These are phyloP conservation scores for Phylloporus sp. DNA, from an alignment of 768 basidiomycete species.

Conservation along the genomic window DNA sequence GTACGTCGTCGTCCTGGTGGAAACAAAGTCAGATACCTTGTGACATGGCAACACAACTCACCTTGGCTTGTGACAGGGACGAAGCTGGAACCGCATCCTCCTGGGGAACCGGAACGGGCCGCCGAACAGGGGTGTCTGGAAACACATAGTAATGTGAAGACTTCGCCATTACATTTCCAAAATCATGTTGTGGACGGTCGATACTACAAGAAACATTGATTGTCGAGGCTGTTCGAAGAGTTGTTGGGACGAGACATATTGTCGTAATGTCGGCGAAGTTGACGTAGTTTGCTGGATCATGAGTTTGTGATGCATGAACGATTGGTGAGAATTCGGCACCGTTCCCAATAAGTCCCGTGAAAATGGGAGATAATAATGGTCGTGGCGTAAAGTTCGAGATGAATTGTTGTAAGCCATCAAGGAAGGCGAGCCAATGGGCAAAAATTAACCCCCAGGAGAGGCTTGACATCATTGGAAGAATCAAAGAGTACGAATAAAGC, in stretches of 20 bases:
- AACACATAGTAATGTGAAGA: background rate
- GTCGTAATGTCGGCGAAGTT: background rate
- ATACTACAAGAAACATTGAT: slow-evolving; percentile 5
- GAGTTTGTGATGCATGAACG: background rate
- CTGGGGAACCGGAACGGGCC: background rate
- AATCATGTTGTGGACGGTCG: background rate
- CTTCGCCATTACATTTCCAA: background rate
- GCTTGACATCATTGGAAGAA: background rate
- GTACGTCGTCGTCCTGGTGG: background rate
- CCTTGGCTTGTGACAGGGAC: background rate
- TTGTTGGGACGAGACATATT: slow-evolving; percentile 5
- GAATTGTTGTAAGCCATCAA: slow-evolving; percentile 9
- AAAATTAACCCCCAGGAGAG: slow-evolving; percentile 8
- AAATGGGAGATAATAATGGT: slow-evolving; percentile 8
- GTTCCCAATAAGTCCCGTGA: slow-evolving; percentile 6
- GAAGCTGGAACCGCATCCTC: background rate
- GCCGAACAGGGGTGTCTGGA: slow-evolving; percentile 1
- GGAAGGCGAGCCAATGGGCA: slow-evolving; percentile 13
- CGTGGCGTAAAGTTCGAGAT: slow-evolving; percentile 7
- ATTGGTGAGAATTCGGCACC: background rate
- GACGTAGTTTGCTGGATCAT: background rate
- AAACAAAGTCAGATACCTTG: background rate
- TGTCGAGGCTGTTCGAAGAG: background rate
- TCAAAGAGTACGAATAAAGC: background rate
- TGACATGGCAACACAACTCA: background rate